Conservation (phyloP, 2,329 filamentous ascomycete species). For the Hymenotorrendiella dingleyae region DNA sequence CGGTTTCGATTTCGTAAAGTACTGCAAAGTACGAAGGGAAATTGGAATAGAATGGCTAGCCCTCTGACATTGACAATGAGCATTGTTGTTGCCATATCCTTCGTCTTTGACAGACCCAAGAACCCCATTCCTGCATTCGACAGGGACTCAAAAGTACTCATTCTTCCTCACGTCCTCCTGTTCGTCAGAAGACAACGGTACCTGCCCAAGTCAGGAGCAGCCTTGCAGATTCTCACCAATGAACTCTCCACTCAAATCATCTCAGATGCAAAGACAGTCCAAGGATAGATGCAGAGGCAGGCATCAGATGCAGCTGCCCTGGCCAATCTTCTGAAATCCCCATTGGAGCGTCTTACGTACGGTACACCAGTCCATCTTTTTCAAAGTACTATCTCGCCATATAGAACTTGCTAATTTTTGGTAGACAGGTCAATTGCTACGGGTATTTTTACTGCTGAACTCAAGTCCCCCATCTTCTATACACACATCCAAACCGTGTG, state of each 20-base stretch:
- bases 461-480: no score
- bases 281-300: not conserved
- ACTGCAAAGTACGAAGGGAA: no score
- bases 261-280: not conserved
- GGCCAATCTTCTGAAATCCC: not conserved
- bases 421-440: no score
- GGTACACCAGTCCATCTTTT: not conserved
- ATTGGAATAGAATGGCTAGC: not conserved
- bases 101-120: not conserved
- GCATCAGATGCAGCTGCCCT: not conserved
- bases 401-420: no score
- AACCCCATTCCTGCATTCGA: not conserved
- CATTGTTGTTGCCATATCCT: no score
- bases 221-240: constrained; percentile 3
- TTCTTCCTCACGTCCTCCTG: not conserved
- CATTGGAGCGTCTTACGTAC: not conserved
- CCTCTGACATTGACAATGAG: no score
- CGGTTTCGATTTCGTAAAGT: no score
- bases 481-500: no score
- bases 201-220: constrained; percentile 7
- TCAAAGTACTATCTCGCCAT: no score
- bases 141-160: not conserved
- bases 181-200: not conserved
- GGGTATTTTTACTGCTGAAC: no score
- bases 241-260: not conserved